Evolutionary conservation across 2,329 filamentous ascomycete species (phyloP), one percentile per base, ranked within the genome.

Genomic region (Penicillium rolfsii): DNA sequence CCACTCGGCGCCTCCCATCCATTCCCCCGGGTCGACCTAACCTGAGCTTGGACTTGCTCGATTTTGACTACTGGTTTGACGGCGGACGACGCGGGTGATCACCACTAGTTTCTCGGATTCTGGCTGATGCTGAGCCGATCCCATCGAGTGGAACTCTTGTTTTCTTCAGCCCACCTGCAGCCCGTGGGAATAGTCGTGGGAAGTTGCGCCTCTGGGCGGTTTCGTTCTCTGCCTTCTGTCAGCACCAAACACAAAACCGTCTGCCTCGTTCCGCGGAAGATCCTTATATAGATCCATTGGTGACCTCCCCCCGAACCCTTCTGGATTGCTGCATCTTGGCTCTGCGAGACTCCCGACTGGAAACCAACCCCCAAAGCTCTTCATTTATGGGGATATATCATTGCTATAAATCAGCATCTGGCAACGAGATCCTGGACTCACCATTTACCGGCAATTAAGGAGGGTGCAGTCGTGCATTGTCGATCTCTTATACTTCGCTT

Each of bases 81-180:
- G 40, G 40, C 28, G 40, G 26, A 46, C 53, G 53, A 55, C 40
- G 53, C 53, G 53, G 53, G 40, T 55, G 53, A 55, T 55, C 40
- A 55, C 28, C 43, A 36, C 43, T 35, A 45, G 41, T 46, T 30
- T 26, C 52, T 36, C 36, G 24, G 52, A 43, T n/a, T 33, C 22
- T 43, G 24, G 52, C 26, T 33, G 16, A 19, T 41, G 19, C 24
- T 40, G 50, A 26, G 40, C 16, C 24, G 24, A 30, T 28, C 45
- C 26, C 24, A 28, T 48, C 45, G 26, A 45, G 19, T 45, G 41
- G 24, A 28, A 11, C 24, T 40, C 36, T 53, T 28, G 41, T 1
- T 38, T 38, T 55, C 30, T 45, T 45, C 38, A 55, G 41, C 52
- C 50, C 33, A 53, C 33, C 36, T 40, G 33, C 50, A 53, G 50